Evolutionary conservation across 805 yeast genomes (phyloP).

Genomic region (Suhomyces kilbournensis): DNA sequence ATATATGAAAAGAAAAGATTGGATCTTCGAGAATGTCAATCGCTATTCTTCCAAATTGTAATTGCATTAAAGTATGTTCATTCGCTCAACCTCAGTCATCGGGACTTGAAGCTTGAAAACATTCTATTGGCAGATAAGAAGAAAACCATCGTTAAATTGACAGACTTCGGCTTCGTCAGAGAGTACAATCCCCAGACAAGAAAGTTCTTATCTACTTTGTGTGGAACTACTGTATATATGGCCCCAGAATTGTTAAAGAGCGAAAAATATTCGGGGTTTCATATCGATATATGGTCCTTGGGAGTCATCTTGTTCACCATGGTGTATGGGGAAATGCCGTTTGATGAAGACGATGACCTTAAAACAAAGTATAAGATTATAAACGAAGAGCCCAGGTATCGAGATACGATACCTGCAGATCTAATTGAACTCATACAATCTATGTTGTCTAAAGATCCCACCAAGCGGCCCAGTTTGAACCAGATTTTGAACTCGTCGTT

Average conservation of each 20-base stretch:
- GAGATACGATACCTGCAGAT: slow-evolving; percentile 45
- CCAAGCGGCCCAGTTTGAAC: slow-evolving; percentile 50
- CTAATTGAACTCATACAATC: slow-evolving; percentile 49
- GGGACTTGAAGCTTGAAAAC: slow-evolving; percentile 84
- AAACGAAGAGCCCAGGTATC: slow-evolving; percentile 60
- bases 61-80: slow-evolving; percentile 75
- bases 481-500: slow-evolving; percentile 38
- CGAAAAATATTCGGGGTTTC: slow-evolving; percentile 72
- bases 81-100: slow-evolving; percentile 70
- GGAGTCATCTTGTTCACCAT: slow-evolving; percentile 87
- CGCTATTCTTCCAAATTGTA: slow-evolving; percentile 61
- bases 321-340: slow-evolving; percentile 85
- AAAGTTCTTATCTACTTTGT: slow-evolving; percentile 68
- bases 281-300: slow-evolving; percentile 86
- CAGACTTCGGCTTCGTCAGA: slow-evolving; percentile 94
- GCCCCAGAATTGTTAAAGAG: slow-evolving; percentile 84
- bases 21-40: slow-evolving; percentile 47
- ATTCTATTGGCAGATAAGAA: slow-evolving; percentile 54
- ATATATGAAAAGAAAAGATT: slow-evolving; percentile 52
- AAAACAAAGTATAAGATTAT: slow-evolving; percentile 60
- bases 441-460: slow-evolving; percentile 66
- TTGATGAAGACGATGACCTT: slow-evolving; percentile 76
- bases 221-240: slow-evolving; percentile 96
- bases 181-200: slow-evolving; percentile 51
- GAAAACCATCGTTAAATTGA: slow-evolving; percentile 62